These are phyloP conservation scores for Talaromyces sp. DNA, from an alignment of 2,329 filamentous ascomycete genomes.

Conservation along the genomic window DNA sequence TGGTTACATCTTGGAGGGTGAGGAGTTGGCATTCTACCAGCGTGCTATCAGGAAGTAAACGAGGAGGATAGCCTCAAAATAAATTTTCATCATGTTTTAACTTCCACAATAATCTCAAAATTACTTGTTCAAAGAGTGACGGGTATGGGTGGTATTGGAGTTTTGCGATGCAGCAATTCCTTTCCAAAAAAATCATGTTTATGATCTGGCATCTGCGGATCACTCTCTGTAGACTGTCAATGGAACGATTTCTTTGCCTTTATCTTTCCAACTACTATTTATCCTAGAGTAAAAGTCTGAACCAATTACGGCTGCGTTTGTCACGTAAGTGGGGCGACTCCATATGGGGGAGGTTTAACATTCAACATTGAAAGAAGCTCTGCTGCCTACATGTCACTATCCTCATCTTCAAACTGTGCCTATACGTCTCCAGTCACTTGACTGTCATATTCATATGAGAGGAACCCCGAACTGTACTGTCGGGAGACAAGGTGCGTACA, in stretches of 20 bases:
- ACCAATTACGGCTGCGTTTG: not conserved
- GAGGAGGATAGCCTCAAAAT: conserved; percentile 18
- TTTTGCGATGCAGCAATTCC: conserved; percentile 19
- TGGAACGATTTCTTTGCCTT: conserved; percentile 17
- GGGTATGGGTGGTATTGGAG: conserved; percentile 19
- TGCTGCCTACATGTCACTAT: not conserved
- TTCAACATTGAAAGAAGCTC: not conserved
- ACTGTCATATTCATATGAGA: not conserved
- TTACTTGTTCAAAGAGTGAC: not conserved
- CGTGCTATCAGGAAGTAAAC: conserved; percentile 97
- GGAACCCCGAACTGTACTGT: not conserved
- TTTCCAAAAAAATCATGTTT: conserved; percentile 20
- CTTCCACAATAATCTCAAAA: conserved; percentile 8
- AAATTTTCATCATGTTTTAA: conserved; percentile 20
- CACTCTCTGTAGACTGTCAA: conserved; percentile 19
- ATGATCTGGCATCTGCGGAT: conserved; percentile 19
- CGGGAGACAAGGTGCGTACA: too few species aligned
- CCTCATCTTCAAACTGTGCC: not conserved
- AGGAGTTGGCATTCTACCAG: conserved; percentile 99
- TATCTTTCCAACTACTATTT: not conserved
- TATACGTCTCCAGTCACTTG: not conserved
- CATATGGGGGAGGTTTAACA: not conserved
- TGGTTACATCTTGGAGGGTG: conserved; percentile 97
- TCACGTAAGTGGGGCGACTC: not conserved
- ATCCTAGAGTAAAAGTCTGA: not conserved